These are phyloP conservation scores for Gloeostereum incarnatum DNA, from an alignment of 768 basidiomycete species.

Conservation along the genomic window DNA sequence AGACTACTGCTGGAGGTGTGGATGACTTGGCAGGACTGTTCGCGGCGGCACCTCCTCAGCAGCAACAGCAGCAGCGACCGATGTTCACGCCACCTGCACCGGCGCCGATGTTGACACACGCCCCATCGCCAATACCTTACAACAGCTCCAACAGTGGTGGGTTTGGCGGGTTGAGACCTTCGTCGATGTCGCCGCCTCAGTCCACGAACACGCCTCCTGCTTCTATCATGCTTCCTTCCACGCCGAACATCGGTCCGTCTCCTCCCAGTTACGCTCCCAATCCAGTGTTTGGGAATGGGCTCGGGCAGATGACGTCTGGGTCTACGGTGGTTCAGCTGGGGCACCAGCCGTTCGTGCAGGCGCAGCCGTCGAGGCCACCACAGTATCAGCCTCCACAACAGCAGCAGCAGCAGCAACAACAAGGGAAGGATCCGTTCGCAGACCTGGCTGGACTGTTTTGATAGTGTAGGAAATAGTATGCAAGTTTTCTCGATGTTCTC, in stretches of 20 bases:
- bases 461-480: too few species aligned
- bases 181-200: slow-evolving; percentile 13
- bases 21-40: slow-evolving; percentile 65
- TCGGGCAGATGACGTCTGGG: slow-evolving; percentile 2
- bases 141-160: slow-evolving; percentile 9
- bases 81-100: neutral
- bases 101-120: slow-evolving; percentile 8
- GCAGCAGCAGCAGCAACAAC: slow-evolving; percentile 19
- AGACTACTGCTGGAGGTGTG: slow-evolving; percentile 12
- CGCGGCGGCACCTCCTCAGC: slow-evolving; percentile 12
- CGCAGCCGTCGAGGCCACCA: slow-evolving; percentile 15
- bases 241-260: slow-evolving; percentile 16
- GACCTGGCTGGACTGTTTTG: slow-evolving; percentile 76
- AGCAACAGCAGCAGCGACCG: neutral
- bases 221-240: slow-evolving; percentile 28
- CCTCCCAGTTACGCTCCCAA: slow-evolving; percentile 20
- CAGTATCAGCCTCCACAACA: slow-evolving; percentile 8
- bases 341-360: slow-evolving; percentile 16
- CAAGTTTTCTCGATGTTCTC: too few species aligned
- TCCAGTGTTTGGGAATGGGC: slow-evolving; percentile 1
- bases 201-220: slow-evolving; percentile 26
- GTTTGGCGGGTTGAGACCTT: slow-evolving; percentile 2
- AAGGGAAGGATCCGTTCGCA: slow-evolving; percentile 76
- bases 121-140: slow-evolving; percentile 17
- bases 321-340: neutral